Evolutionary conservation across 23 red algal genomes (phyloP), one percentile per base, ranked within the genome.

Genomic region (Gracilaria caudata): DNA sequence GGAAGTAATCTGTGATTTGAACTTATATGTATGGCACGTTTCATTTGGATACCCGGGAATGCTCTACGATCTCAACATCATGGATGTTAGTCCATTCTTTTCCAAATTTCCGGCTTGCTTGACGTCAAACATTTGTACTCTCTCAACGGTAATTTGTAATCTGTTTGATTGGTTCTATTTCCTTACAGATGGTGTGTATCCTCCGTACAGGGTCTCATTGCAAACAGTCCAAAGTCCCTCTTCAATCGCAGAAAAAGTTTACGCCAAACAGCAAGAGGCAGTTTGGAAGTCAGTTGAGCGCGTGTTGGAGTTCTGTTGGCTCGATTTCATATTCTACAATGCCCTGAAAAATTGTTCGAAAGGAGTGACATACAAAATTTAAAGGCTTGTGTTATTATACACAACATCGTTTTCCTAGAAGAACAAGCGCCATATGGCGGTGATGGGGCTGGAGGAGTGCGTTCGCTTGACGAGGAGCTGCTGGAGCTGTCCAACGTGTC

Each of bases 1-100:
- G 72, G 84, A 88, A 88, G 68, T 57, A 21, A 88, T 88, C 44
- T 88, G 84, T 66, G 84, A 88, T 53, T 32, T 88, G 33, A 68
- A 88, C 59, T 29, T 84, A 17, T 29, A 0, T 8, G 7, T 53
- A 26, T 80, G 77, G 77, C 77, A 80, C 23, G 29, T 80, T 61
- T 24, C 29, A 4, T 84, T 84, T 53, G 56, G 80, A 12, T 70
- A 72, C 20, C 80, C 80, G 26, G 54, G 80, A 7, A 68, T 64
- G 24, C 36, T 84, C 17, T 72, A 84, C 60, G 80, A 84, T 25
- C 57, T 84, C 9, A 84, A 84, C 25, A 84, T 84, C 17, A 30
- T 68, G 47, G 37, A 49, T 43, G 20, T 51, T 7, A 84, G 80
- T 29, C 28, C 35, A n/a, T 54, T 51, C 32, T 68, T 84, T 0